These are phyloP conservation scores for Quercus tomentella DNA, from an alignment of 331 rosid species.

Conservation along the genomic window DNA sequence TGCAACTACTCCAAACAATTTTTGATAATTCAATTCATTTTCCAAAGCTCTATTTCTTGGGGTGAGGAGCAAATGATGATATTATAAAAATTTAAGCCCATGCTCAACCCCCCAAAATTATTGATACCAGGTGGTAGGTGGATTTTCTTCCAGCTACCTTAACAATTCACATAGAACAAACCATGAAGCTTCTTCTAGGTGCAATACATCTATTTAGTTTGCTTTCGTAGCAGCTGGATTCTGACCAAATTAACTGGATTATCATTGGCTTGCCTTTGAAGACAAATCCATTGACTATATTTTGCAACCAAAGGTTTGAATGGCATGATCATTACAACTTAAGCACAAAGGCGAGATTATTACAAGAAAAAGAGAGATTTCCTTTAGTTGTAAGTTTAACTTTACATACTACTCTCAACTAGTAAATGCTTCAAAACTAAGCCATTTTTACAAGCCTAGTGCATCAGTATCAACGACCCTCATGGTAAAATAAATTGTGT, in stretches of 20 bases:
- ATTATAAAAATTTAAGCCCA: background rate
- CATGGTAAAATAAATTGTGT: background rate
- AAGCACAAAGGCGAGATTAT: background rate
- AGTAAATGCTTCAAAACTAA: background rate
- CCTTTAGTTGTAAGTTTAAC: background rate
- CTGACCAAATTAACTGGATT: constrained; percentile 70
- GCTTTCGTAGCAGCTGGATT: constrained; percentile 59
- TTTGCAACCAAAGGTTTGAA: constrained; percentile 37
- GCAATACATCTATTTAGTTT: constrained; percentile 23
- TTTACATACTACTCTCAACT: background rate
- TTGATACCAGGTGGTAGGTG: background rate
- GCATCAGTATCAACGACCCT: background rate
- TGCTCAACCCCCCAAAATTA: too few relatives aligned
- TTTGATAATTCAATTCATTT: constrained; percentile 1
- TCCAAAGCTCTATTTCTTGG: background rate
- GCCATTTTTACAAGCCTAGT: constrained; percentile 1
- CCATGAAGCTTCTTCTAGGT: background rate
- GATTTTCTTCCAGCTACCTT: background rate
- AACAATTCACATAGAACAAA: background rate
- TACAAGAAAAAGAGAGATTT: background rate
- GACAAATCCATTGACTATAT: constrained; percentile 69
- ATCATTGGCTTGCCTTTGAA: constrained; percentile 90
- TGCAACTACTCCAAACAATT: background rate
- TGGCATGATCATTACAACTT: background rate
- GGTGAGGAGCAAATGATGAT: background rate